Conservation (phyloP, 148 eudicot genomes). For the Vaccinium vitisidaea region DNA sequence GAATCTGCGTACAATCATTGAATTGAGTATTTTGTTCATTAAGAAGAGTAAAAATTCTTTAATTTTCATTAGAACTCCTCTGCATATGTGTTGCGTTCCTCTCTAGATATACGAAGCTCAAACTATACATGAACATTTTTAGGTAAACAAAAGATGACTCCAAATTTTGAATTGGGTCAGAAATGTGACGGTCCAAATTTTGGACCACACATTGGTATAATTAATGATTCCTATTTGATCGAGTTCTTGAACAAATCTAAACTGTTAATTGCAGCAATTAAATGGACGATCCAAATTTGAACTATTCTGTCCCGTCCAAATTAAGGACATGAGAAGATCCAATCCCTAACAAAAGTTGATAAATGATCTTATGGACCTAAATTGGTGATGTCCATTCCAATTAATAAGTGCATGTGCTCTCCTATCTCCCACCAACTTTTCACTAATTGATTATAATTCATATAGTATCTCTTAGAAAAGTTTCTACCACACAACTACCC, state of each 20-base stretch:
- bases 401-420: slow-evolving; percentile 4
- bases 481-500: neutral
- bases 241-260: neutral
- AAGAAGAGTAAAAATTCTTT: too few relatives aligned
- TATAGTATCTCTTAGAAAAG: neutral
- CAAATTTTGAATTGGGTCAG: neutral
- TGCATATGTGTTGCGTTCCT: too few relatives aligned
- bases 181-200: neutral
- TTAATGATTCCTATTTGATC: too few relatives aligned
- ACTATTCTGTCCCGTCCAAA: too few relatives aligned
- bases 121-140: neutral
- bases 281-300: too few relatives aligned
- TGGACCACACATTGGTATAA: too few relatives aligned
- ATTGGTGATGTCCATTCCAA: neutral
- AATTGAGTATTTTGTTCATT: too few relatives aligned
- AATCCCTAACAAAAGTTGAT: neutral
- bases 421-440: slow-evolving; percentile 14
- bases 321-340: too few relatives aligned
- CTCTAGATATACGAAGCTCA: neutral
- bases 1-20: too few relatives aligned
- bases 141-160: neutral
- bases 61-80: too few relatives aligned
- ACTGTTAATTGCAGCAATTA: neutral
- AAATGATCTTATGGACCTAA: neutral
- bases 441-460: slow-evolving; percentile 7